These are phyloP conservation scores for Cystofilobasidium capitatum DNA, from an alignment of 768 basidiomycete species.

Conservation along the genomic window DNA sequence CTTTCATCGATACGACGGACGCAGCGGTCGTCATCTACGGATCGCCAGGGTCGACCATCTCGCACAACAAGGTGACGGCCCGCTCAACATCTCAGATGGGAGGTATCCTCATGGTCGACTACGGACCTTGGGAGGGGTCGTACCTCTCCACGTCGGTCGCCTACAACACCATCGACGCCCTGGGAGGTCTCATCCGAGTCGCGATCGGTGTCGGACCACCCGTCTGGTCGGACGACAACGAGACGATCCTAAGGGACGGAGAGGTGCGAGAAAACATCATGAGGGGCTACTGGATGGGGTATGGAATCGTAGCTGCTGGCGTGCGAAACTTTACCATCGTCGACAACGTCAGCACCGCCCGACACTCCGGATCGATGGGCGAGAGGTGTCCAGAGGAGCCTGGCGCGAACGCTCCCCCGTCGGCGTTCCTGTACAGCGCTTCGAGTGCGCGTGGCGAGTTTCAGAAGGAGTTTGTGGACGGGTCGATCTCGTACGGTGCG, in stretches of 20 bases:
- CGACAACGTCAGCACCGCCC: conserved; percentile 40
- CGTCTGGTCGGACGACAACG: conserved; percentile 41
- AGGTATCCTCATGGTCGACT: conserved; percentile 42
- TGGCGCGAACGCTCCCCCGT: conserved; percentile 38
- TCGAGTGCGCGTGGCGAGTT: conserved; percentile 33
- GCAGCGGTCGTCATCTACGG: conserved; percentile 41
- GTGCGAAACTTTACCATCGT: conserved; percentile 38
- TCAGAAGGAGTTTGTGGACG: conserved; percentile 38
- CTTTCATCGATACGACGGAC: conserved; percentile 42
- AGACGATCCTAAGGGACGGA: conserved; percentile 40
- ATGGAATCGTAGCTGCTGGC: conserved; percentile 42
- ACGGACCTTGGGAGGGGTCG: conserved; percentile 41
- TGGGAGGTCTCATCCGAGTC: conserved; percentile 39
- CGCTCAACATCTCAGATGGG: conserved; percentile 39
- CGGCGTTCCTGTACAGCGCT: conserved; percentile 34
- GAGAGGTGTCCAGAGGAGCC: conserved; percentile 32
- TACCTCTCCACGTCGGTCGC: conserved; percentile 39
- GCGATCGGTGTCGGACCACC: conserved; percentile 43
- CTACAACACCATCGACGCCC: conserved; percentile 41
- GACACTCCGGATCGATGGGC: conserved; percentile 34
- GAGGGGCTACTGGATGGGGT: conserved; percentile 42
- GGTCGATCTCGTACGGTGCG: conserved; percentile 39
- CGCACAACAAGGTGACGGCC: conserved; percentile 40
- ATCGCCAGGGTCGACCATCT: conserved; percentile 41
- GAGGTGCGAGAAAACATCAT: conserved; percentile 38